Conservation (phyloP, 2,329 filamentous ascomycete genomes). For the Elsinoe batatas region DNA sequence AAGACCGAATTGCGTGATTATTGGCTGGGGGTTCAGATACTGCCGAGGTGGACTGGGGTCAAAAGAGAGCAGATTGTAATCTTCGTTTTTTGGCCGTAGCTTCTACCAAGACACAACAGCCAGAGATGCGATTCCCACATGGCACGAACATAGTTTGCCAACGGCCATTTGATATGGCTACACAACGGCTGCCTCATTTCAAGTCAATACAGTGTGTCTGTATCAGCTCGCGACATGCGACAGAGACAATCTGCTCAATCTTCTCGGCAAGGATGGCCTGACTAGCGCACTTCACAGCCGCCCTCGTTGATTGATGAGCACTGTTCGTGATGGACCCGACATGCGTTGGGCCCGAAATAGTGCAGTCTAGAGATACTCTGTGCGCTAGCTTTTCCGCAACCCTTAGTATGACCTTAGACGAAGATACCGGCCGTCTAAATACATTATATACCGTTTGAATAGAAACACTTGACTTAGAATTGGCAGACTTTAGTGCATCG, state of each 20-base stretch:
- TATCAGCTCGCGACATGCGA: too few relatives aligned
- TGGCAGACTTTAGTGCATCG: too few relatives aligned
- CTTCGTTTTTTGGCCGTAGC: not conserved
- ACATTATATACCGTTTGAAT: too few relatives aligned
- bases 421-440: too few relatives aligned
- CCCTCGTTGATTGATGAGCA: not conserved
- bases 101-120: not conserved
- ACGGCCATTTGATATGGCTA: not conserved
- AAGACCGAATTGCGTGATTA: conserved; percentile 3
- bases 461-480: too few relatives aligned
- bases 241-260: not conserved
- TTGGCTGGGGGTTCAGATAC: not conserved
- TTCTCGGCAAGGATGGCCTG: not conserved
- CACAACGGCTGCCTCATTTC: not conserved
- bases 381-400: not conserved
- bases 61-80: not conserved
- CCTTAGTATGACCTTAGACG: too few relatives aligned
- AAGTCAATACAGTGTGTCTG: not conserved
- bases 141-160: not conserved
- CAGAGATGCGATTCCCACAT: not conserved
- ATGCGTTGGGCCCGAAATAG: conserved; percentile 2
- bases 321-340: not conserved
- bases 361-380: not conserved
- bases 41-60: not conserved
- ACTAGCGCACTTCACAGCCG: not conserved